Evolutionary conservation across 495 filamentous ascomycete species (phyloP).

Genomic region (Penicillium robsamsonii): DNA sequence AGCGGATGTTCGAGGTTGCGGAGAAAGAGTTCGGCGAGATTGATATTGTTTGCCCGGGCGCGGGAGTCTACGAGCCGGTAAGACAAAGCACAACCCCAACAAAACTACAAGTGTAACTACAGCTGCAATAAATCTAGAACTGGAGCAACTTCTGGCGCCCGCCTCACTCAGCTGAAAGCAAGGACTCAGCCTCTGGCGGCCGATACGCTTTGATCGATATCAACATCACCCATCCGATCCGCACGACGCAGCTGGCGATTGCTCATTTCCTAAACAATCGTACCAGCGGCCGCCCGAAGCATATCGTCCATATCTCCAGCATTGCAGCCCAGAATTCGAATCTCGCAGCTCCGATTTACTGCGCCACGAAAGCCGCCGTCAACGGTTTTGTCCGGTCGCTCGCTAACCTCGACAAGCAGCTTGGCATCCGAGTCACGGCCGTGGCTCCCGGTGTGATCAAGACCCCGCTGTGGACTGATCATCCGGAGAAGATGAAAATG

Average conservation of each 20-base stretch:
- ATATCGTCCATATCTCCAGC: slow-evolving; percentile 59
- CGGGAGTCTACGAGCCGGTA: slow-evolving; percentile 67
- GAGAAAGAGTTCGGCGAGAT: slow-evolving; percentile 54
- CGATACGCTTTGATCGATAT: slow-evolving; percentile 61
- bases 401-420: slow-evolving; percentile 44
- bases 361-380: slow-evolving; percentile 62
- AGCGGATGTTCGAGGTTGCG: slow-evolving; percentile 55
- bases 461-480: slow-evolving; percentile 66
- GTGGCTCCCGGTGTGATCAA: slow-evolving; percentile 67
- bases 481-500: slow-evolving; percentile 63
- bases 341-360: slow-evolving; percentile 56
- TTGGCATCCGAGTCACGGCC: slow-evolving; percentile 62
- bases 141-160: slow-evolving; percentile 69
- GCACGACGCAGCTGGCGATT: slow-evolving; percentile 63
- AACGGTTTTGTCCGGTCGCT: slow-evolving; percentile 58
- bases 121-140: slow-evolving; percentile 26
- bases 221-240: slow-evolving; percentile 69
- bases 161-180: slow-evolving; percentile 45
- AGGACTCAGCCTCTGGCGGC: slow-evolving; percentile 44
- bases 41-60: slow-evolving; percentile 67
- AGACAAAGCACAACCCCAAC: slow-evolving; percentile 6
- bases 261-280: slow-evolving; percentile 48
- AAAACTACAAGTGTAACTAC: background rate
- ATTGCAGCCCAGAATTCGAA: slow-evolving; percentile 59
- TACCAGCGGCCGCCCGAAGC: slow-evolving; percentile 39